A percentile compares a stretch with the other conserved stretches of the same genome.
Conservation (phyloP, 2,329 filamentous ascomycete species). For the Alternaria novae-zelandiae region DNA sequence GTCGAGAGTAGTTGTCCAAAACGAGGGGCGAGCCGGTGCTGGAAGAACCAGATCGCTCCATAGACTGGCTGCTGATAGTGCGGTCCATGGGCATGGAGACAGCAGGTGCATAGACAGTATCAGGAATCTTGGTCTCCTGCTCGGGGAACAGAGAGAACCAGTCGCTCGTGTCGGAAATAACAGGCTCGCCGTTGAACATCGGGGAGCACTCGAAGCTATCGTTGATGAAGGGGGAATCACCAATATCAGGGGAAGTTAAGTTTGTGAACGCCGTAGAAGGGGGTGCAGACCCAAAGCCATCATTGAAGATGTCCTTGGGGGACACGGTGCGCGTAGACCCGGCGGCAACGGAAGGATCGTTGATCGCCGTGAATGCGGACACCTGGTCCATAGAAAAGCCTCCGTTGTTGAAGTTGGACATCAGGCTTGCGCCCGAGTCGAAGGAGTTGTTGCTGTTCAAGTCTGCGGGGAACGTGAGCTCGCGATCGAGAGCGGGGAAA, state of each 20-base stretch:
- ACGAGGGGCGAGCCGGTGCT: constrained; percentile 47
- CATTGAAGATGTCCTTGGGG: constrained; percentile 79
- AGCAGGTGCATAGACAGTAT: constrained; percentile 31
- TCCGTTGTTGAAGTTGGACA: constrained; percentile 50
- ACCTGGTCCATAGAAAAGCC: constrained; percentile 38
- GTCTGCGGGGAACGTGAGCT: constrained; percentile 44
- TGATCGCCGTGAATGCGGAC: constrained; percentile 54
- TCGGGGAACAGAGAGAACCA: constrained; percentile 80
- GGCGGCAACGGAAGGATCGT: constrained; percentile 49
- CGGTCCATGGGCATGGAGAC: constrained; percentile 49
- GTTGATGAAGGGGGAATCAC: constrained; percentile 75
- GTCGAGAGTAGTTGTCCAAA: constrained; percentile 45
- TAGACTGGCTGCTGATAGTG: constrained; percentile 47
- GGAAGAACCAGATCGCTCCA: constrained; percentile 44
- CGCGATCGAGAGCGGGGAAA: constrained; percentile 15
- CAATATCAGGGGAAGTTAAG: constrained; percentile 80
- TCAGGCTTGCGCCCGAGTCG: constrained; percentile 57
- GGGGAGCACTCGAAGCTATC: constrained; percentile 81
- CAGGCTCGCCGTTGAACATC: constrained; percentile 66
- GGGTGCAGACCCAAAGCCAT: constrained; percentile 75
- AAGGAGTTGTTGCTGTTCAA: constrained; percentile 49
- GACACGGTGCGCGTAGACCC: constrained; percentile 70
- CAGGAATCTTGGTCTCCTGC: constrained; percentile 42
- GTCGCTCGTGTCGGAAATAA: constrained; percentile 61
- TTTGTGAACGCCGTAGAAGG: constrained; percentile 83